Percentiles rank a stretch among this genome's conserved stretches.
These are phyloP conservation scores for Rubus idaeus DNA, from an alignment of 306 rosid genomes.

Conservation along the genomic window DNA sequence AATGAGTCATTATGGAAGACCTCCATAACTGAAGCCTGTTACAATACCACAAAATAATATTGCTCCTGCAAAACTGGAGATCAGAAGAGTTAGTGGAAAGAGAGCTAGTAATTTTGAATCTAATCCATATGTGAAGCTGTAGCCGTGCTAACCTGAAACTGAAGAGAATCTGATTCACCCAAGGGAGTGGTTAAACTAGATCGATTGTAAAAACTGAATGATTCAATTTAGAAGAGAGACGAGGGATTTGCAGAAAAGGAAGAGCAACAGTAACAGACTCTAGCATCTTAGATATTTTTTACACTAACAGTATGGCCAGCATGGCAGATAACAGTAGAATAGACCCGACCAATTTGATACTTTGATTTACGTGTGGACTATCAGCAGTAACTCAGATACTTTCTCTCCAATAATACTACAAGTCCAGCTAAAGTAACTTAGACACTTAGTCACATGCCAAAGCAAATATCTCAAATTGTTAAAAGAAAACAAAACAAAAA, in stretches of 20 bases:
- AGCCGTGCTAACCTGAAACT: neutral
- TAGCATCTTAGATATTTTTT: neutral
- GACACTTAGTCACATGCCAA: neutral
- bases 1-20: neutral
- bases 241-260: neutral
- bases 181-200: neutral
- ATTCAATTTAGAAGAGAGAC: neutral
- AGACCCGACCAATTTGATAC: slow-evolving; percentile 7
- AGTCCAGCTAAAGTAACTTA: neutral
- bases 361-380: neutral
- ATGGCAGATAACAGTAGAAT: neutral
- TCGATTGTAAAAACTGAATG: neutral
- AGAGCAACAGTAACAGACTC: neutral
- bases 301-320: neutral
- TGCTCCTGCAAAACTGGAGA: neutral
- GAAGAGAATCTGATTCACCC: neutral
- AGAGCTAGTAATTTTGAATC: neutral
- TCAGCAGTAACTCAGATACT: neutral
- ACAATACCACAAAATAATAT: neutral
- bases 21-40: slow-evolving; percentile 1
- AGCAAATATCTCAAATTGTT: neutral
- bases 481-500: neutral
- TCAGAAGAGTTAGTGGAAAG: neutral
- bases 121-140: neutral
- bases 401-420: neutral